phyloP scores from a whole-genome alignment of 768 basidiomycete species.

The Sporobolomyces roseus region DNA sequence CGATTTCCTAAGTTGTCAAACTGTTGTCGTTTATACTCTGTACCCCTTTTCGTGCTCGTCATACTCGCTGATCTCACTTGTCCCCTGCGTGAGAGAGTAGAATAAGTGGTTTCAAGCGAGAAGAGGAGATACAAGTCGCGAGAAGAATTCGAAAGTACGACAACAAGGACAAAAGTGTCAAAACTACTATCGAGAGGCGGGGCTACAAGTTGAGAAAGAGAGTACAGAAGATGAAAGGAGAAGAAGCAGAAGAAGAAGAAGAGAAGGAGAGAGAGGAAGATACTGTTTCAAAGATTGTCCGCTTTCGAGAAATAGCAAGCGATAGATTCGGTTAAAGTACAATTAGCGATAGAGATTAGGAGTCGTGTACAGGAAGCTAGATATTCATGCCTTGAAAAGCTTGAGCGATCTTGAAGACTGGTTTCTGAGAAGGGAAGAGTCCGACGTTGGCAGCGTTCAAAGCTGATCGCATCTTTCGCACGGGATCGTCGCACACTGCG shows the following conservation, averaged over 20 bases:
- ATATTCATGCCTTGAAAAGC: conserved; percentile 24
- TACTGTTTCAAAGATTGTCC: no score
- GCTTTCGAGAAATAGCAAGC: no score
- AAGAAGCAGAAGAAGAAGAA: background rate
- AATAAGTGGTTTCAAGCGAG: no score
- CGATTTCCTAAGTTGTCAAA: no score
- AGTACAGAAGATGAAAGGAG: background rate
- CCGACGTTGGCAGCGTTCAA: conserved; percentile 32
- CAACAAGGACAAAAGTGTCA: no score
- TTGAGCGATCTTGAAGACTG: conserved; percentile 35
- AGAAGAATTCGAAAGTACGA: background rate
- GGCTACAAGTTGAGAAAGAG: no score
- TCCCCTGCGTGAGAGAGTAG: no score
- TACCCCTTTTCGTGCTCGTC: no score
- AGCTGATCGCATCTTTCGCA: conserved; percentile 38
- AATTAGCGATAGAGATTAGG: background rate
- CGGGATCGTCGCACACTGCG: conserved; percentile 39
- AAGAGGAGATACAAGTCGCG: background rate
- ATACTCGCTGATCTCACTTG: no score
- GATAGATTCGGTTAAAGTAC: no score
- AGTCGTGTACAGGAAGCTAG: background rate
- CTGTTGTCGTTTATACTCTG: no score
- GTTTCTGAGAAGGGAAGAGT: conserved; percentile 31
- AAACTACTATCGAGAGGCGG: no score
- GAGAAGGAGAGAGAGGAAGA: background rate